Conservation (phyloP, 257 asterid genomes). For the Salvia hispanica region DNA sequence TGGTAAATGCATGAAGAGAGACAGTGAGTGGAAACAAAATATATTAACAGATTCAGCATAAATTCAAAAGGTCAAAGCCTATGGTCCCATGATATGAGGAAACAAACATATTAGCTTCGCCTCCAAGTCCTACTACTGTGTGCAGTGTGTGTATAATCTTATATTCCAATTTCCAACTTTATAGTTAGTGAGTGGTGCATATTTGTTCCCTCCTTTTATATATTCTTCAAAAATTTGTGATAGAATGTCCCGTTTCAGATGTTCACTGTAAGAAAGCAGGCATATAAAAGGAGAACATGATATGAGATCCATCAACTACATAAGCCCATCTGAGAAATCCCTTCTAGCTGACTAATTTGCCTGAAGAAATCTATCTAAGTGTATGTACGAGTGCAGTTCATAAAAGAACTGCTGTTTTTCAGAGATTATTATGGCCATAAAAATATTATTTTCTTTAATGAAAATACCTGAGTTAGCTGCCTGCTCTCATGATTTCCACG, state of each 20-base stretch:
- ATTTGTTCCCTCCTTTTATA: too few species aligned
- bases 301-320: neutral
- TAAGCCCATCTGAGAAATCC: neutral
- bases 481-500: slow-evolving; percentile 99
- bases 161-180: too few species aligned
- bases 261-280: neutral
- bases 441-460: slow-evolving; percentile 6
- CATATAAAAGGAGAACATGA: neutral
- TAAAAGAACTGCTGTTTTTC: neutral
- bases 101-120: too few species aligned
- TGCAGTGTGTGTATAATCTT: too few species aligned
- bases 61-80: too few species aligned
- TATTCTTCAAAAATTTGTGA: too few species aligned
- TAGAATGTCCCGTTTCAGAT: neutral
- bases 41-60: too few species aligned
- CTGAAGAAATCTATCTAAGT: slow-evolving; percentile 13
- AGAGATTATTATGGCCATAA: neutral
- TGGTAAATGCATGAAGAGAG: too few species aligned
- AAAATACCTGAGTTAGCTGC: slow-evolving; percentile 84
- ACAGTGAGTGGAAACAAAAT: too few species aligned
- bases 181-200: too few species aligned
- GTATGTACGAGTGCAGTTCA: slow-evolving; percentile 13
- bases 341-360: slow-evolving; percentile 1
- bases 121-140: too few species aligned
- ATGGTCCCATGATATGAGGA: too few species aligned